These are phyloP conservation scores for Ganoderma lingzhi DNA, from an alignment of 1,284 basidiomycete genomes.

Conservation along the genomic window DNA sequence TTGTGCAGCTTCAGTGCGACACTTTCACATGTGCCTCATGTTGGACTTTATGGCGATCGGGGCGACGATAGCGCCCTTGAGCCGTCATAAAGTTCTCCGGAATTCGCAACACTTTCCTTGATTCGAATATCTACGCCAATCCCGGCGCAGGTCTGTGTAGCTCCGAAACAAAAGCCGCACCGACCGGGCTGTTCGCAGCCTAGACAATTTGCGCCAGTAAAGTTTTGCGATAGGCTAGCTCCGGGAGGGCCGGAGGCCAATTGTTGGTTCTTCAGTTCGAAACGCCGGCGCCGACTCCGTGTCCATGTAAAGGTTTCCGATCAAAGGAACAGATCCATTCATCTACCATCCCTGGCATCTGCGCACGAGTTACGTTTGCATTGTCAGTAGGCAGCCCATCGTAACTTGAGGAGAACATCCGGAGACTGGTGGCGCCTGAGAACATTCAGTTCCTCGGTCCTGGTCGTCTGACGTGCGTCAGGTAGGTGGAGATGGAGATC, in stretches of 20 bases:
- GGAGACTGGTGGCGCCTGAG: slow-evolving; percentile 15
- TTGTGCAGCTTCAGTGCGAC: too few relatives aligned
- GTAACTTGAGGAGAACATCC: slow-evolving; percentile 15
- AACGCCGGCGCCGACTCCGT: slow-evolving; percentile 7
- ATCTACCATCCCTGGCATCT: slow-evolving; percentile 4
- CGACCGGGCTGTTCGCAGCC: slow-evolving; percentile 9
- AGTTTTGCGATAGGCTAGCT: slow-evolving; percentile 21
- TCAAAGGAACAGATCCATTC: slow-evolving; percentile 13
- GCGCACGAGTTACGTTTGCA: slow-evolving; percentile 14
- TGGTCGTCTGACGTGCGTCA: slow-evolving; percentile 8
- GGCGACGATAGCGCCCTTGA: not conserved
- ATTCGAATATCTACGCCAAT: not conserved
- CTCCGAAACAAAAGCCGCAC: not conserved
- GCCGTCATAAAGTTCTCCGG: not conserved
- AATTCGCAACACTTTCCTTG: slow-evolving; percentile 3
- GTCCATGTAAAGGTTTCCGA: slow-evolving; percentile 18
- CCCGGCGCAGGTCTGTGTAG: not conserved
- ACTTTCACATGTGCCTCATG: too few relatives aligned
- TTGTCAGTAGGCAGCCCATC: slow-evolving; percentile 12
- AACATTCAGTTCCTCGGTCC: slow-evolving; percentile 16
- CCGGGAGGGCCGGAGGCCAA: slow-evolving; percentile 27
- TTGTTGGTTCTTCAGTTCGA: not conserved
- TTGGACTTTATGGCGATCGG: not conserved
- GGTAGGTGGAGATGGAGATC: slow-evolving; percentile 15
- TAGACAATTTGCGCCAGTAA: slow-evolving; percentile 10